phyloP scores from a whole-genome alignment of 768 basidiomycete species.

The Boletales sp. region DNA sequence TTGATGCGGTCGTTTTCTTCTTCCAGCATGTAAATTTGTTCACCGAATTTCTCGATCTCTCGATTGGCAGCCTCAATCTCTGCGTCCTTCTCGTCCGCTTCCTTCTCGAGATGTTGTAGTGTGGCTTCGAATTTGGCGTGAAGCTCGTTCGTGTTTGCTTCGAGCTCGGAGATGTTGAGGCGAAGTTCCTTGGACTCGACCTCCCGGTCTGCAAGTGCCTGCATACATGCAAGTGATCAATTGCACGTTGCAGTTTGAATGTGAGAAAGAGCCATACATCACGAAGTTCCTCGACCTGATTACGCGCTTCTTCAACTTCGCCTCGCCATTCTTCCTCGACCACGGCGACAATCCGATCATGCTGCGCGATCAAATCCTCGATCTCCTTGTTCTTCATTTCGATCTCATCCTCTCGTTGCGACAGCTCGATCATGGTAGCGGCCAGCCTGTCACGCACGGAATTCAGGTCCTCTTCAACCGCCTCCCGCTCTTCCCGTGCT shows the following conservation, averaged over 20 bases:
- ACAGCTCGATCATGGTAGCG: conserved; percentile 75
- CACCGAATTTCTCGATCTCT: conserved; percentile 77
- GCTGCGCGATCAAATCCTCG: conserved; percentile 72
- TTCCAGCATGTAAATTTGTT: conserved; percentile 80
- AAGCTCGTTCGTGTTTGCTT: conserved; percentile 65
- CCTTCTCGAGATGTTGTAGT: conserved; percentile 70
- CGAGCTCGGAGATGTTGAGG: conserved; percentile 69
- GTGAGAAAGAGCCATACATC: conserved; percentile 46
- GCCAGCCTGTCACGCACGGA: conserved; percentile 72
- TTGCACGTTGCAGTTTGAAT: not conserved
- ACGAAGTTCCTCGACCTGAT: conserved; percentile 74
- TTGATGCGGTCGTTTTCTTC: conserved; percentile 77
- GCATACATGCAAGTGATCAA: conserved; percentile 4
- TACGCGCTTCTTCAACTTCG: conserved; percentile 78
- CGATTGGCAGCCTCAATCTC: conserved; percentile 71
- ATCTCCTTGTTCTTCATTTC: conserved; percentile 76
- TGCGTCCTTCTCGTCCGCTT: conserved; percentile 74
- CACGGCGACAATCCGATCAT: conserved; percentile 64
- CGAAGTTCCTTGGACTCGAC: conserved; percentile 73
- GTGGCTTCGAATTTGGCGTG: conserved; percentile 73
- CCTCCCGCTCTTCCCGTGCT: conserved; percentile 70
- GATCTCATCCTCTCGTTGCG: conserved; percentile 84
- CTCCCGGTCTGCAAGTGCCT: conserved; percentile 79
- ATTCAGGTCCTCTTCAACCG: conserved; percentile 76
- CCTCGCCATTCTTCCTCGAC: conserved; percentile 86